Evolutionary conservation across 768 basidiomycete genomes (phyloP), one percentile per base, ranked within the genome.

Genomic region (Termitomyces sp.): DNA sequence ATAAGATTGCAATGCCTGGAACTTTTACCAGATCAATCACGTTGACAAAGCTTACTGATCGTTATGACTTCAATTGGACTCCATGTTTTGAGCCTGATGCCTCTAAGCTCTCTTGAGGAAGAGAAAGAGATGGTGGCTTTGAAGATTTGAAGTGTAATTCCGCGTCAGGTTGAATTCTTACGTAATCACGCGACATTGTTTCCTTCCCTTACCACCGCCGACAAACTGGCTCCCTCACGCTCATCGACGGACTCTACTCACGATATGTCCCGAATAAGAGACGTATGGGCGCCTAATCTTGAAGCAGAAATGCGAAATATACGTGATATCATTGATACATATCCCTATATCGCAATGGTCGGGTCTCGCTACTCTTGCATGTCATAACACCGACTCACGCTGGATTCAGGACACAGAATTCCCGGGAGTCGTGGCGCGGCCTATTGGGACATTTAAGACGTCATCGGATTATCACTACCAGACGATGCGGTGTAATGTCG

Each of bases 391-490:
- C 62, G 64, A 66, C 73, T 75, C 64, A 73, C 65, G 49, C 64
- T 64, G 45, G 52, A 55, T 64, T 48, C 73, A 98, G 96, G 96
- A 99, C 74, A 98, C 97, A 57, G 97, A 99, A 73, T 98, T 98
- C 74, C 97, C 97, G 38, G 97, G 97, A 9, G 95, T 98, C 46
- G 97, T 99, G 58, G 97, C 96, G 3, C 86, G 97, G 20, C 97
- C 97, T 2, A 96, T 99, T 69, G 97, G 97, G 6, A 81, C 88
- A 38, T 98, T 98, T 82, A 94, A 94, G 74, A 96, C 95, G 0
- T 94, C 94, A 12, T 94, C 94, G 22, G 97, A 99, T 76, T 98
- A 98, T 71, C 96, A 98, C 76, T 99, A 98, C 75, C 97, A 99
- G 75, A 99, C 97, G 2, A 96, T 99, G 91, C 89, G 97, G 63